phyloP scores from a whole-genome alignment of 345 rosid genomes.

The Hypericum androsaemum region DNA sequence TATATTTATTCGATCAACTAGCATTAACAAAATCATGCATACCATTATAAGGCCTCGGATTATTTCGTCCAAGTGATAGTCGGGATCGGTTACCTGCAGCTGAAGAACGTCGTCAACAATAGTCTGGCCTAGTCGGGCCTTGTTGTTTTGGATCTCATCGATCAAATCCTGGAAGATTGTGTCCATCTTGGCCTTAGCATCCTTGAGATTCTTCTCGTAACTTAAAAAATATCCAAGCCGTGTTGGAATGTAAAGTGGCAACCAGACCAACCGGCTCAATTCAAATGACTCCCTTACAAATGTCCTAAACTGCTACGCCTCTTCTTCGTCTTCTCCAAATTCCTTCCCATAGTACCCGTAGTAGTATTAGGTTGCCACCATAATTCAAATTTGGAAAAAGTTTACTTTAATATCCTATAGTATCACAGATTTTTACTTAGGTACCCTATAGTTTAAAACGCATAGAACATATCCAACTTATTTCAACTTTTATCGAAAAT shows the following conservation, averaged over 20 bases:
- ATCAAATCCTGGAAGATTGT: constrained; percentile 15
- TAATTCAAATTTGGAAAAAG: too few species aligned
- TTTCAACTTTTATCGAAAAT: too few species aligned
- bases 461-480: too few species aligned
- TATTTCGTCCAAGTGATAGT: constrained; percentile 14
- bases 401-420: too few species aligned
- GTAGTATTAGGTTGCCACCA: too few species aligned
- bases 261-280: background rate
- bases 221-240: background rate
- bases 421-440: too few species aligned
- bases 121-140: background rate
- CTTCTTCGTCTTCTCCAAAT: background rate
- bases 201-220: constrained; percentile 9
- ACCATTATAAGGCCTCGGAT: constrained; percentile 15
- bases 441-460: too few species aligned
- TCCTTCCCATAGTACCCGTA: background rate
- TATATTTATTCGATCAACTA: too few species aligned
- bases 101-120: constrained; percentile 24
- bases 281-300: background rate
- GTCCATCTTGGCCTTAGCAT: constrained; percentile 1
- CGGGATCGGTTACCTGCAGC: constrained; percentile 27
- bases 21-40: too few species aligned
- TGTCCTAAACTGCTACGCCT: background rate
- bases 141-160: constrained; percentile 23
- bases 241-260: background rate